Evolutionary conservation across 2,329 filamentous ascomycete species (phyloP).

Genomic region (Aureobasidium sp.): DNA sequence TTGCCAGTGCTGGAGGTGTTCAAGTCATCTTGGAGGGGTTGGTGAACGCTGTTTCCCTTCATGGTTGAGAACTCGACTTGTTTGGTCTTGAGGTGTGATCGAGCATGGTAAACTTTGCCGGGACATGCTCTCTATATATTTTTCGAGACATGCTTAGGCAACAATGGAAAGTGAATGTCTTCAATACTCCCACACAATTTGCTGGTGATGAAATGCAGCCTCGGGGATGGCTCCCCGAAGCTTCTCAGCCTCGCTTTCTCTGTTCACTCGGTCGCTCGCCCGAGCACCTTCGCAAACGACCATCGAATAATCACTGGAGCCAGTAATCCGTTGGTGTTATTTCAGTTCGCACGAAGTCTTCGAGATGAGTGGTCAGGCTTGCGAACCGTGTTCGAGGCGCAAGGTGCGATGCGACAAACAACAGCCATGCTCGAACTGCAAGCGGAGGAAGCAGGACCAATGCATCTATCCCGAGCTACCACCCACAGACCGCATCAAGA

Average conservation of each 20-base stretch:
- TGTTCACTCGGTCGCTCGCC: neutral
- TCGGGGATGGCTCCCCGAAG: neutral
- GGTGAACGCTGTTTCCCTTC: neutral
- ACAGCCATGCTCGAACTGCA: constrained; percentile 6
- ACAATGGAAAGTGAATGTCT: neutral
- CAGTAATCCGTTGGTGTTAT: neutral
- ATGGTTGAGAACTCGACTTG: neutral
- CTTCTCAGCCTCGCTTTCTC: neutral
- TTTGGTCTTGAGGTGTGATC: neutral
- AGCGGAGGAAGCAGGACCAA: constrained; percentile 2
- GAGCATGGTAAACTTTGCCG: neutral
- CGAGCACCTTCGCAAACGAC: neutral
- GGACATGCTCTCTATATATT: neutral
- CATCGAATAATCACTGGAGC: too few relatives aligned
- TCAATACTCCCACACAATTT: too few relatives aligned
- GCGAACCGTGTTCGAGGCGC: neutral
- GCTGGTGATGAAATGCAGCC: neutral
- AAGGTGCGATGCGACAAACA: constrained; percentile 12
- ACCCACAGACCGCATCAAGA: neutral
- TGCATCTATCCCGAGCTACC: neutral
- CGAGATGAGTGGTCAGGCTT: neutral
- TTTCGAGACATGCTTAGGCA: neutral
- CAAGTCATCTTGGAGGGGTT: neutral
- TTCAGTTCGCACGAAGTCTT: too few relatives aligned
- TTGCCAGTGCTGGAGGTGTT: neutral